Evolutionary conservation across 1,139 yeast species (phyloP), one percentile per base, ranked within the genome.

Genomic region (Nakaseomyces nivariensis): DNA sequence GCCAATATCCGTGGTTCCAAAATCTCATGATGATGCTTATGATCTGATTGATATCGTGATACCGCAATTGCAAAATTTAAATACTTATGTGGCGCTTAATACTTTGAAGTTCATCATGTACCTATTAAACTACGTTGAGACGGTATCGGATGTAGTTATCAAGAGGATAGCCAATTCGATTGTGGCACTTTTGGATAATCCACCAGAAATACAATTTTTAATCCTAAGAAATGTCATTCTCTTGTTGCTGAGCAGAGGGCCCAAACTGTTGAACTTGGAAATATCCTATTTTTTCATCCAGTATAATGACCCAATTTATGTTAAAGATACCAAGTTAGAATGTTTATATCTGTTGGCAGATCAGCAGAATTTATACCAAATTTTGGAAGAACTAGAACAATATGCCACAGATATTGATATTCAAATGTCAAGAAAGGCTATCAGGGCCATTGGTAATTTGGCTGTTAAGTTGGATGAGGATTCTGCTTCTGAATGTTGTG

Each of bases 241-340:
- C 38, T 69, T 90, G 25, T 73, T 89, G 34, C 74, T 89, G 52
- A 81, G 88, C 42, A 76, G 82, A 52, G 82, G 82, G 22, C 75
- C 78, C 24, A 71, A 87, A 52, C 69, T 86, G 5, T 62, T 70
- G 25, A 70, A 72, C 25, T 72, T 87, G 49, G 94, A 85, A 56
- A 88, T 84, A 29, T 79, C 81, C 51, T 78, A 81, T 69, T 87
- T 90, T 64, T 88, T 87, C 66, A 83, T 94, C 67, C 81, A 81
- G 54, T 86, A 79, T 59, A 84, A 85, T 61, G 97, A 90, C 64
- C 94, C 95, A 0, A 81, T 86, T 25, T 92, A 85, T 63, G 83
- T 92, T 61, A 88, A 89, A 65, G 94, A 89, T 58, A 86, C 97
- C 8, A 90, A 92, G 61, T 72, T 92, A 45, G 97, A 90, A 62